phyloP scores from a whole-genome alignment of 352 stramenopile species.

The Plasmopara viticola region DNA sequence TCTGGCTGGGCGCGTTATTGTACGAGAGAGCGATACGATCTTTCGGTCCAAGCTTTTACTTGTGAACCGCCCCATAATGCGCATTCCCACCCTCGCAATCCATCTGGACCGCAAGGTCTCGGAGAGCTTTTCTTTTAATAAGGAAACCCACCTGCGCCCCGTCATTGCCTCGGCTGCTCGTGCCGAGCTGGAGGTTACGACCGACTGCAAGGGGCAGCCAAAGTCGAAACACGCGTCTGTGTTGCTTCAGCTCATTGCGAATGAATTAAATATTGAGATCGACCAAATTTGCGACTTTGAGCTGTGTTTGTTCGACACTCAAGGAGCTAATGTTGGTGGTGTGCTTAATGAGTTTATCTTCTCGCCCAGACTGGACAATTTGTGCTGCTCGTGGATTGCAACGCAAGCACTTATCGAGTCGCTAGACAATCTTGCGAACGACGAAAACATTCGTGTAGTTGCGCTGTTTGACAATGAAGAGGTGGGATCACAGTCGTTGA shows the following conservation, averaged over 20 bases:
- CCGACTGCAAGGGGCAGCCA: conserved; percentile 41
- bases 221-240: conserved; percentile 88
- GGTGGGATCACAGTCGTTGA: conserved; percentile 87
- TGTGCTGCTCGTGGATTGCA: conserved; percentile 93
- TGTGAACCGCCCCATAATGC: conserved; percentile 92
- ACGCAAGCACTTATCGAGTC: conserved; percentile 82
- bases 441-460: conserved; percentile 86
- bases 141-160: conserved; percentile 94
- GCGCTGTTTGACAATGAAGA: conserved; percentile 99
- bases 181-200: conserved; percentile 81
- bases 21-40: conserved; percentile 71
- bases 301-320: conserved; percentile 94
- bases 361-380: conserved; percentile 95
- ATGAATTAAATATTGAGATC: conserved; percentile 76
- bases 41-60: conserved; percentile 84
- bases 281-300: conserved; percentile 95
- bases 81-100: conserved; percentile 96
- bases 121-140: conserved; percentile 92
- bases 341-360: conserved; percentile 94
- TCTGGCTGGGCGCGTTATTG: conserved; percentile 89
- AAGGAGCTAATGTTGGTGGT: conserved; percentile 89
- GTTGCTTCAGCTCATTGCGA: conserved; percentile 90
- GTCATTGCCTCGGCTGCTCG: conserved; percentile 84
- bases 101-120: conserved; percentile 91
- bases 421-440: conserved; percentile 54